These are phyloP conservation scores for Aspergillus spinulosporus DNA, from an alignment of 2,329 filamentous ascomycete species.

Conservation along the genomic window DNA sequence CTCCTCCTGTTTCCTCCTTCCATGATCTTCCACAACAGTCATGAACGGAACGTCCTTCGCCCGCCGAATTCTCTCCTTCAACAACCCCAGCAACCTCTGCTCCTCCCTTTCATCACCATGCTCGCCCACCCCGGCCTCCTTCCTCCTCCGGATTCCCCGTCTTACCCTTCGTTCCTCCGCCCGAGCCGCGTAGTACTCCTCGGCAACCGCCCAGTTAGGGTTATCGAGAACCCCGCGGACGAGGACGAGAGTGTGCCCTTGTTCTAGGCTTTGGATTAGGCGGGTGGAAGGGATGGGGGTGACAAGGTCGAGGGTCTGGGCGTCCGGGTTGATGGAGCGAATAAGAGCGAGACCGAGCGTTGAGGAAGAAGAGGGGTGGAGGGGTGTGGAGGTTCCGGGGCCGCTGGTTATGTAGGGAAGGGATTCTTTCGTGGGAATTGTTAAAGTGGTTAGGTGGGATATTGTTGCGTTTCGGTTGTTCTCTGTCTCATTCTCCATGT, in stretches of 20 bases:
- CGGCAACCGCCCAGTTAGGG: conserved; percentile 48
- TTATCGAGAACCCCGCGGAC: conserved; percentile 50
- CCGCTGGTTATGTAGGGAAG: conserved; percentile 55
- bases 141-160: conserved; percentile 20
- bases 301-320: conserved; percentile 47
- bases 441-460: conserved; percentile 19
- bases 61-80: conserved; percentile 37
- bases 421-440: conserved; percentile 46
- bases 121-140: not conserved
- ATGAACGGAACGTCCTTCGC: conserved; percentile 45
- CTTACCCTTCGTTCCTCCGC: conserved; percentile 39
- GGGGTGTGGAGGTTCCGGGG: conserved; percentile 42
- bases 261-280: conserved; percentile 34
- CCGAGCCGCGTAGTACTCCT: conserved; percentile 44
- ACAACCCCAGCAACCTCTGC: conserved; percentile 23
- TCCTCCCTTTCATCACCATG: conserved; percentile 10
- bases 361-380: conserved; percentile 50
- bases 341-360: conserved; percentile 54
- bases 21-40: conserved; percentile 40
- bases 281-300: conserved; percentile 47
- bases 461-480: conserved; percentile 6
- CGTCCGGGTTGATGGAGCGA: conserved; percentile 41
- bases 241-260: conserved; percentile 47
- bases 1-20: conserved; percentile 29
- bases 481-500: conserved; percentile 21